Evolutionary conservation across 1,284 basidiomycete genomes (phyloP).

Genomic region (Pisolithus thermaeus): DNA sequence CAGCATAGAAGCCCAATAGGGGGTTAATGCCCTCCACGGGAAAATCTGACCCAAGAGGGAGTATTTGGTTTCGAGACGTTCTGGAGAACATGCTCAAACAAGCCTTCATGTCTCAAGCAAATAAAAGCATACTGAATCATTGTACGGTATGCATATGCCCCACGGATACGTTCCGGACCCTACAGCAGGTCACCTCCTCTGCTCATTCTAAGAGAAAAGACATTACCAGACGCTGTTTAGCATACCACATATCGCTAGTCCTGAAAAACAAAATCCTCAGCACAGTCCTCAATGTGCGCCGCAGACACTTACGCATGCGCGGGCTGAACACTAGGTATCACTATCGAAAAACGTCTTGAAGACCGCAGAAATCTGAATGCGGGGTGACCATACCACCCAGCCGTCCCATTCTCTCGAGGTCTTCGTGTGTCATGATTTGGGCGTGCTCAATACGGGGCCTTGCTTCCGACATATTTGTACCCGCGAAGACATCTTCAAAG

Average conservation of each 20-base stretch:
- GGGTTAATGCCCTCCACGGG: constrained; percentile 84
- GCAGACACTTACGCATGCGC: constrained; percentile 68
- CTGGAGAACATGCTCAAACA: constrained; percentile 5
- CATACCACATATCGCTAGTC: constrained; percentile 90
- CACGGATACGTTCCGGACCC: constrained; percentile 76
- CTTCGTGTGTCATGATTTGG: constrained; percentile 72
- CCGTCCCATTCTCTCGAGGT: constrained; percentile 62
- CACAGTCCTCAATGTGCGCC: neutral
- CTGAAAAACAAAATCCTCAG: constrained; percentile 28
- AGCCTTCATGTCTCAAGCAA: neutral
- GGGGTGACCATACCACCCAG: constrained; percentile 57
- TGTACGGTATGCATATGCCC: constrained; percentile 85
- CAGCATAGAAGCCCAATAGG: constrained; percentile 81
- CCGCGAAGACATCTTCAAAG: constrained; percentile 51
- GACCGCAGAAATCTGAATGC: neutral
- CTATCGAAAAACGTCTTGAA: constrained; percentile 32
- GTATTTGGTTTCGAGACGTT: constrained; percentile 43
- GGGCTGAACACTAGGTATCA: constrained; percentile 90
- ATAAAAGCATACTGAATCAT: constrained; percentile 53
- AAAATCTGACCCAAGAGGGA: constrained; percentile 88
- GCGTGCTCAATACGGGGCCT: constrained; percentile 87
- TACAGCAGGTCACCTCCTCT: constrained; percentile 22
- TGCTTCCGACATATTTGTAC: constrained; percentile 37
- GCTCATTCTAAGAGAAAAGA: neutral
- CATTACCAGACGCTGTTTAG: constrained; percentile 68